These are phyloP conservation scores for Aspergillus fructus DNA, from an alignment of 2,329 filamentous ascomycete species.

Conservation along the genomic window DNA sequence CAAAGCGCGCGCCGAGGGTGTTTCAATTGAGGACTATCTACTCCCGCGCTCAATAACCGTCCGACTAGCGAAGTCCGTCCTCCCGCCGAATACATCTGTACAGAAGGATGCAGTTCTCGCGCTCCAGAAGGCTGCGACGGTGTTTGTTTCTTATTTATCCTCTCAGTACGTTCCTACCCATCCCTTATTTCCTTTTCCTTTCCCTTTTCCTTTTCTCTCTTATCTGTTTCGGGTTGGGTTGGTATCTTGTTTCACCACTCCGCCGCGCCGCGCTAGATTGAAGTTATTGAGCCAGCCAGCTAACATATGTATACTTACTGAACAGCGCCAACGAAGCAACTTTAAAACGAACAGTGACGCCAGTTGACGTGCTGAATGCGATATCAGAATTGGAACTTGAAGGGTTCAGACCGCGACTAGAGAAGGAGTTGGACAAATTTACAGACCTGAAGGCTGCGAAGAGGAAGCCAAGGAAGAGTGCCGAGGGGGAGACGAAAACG, in stretches of 20 bases:
- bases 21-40: slow-evolving; percentile 56
- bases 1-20: slow-evolving; percentile 39
- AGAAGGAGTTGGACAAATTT: slow-evolving; percentile 56
- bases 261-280: neutral
- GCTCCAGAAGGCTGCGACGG: slow-evolving; percentile 64
- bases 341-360: slow-evolving; percentile 61
- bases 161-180: slow-evolving; percentile 49
- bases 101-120: slow-evolving; percentile 65
- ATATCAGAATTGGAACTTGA: slow-evolving; percentile 62
- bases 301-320: neutral
- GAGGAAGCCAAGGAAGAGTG: slow-evolving; percentile 47
- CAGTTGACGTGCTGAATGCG: slow-evolving; percentile 60
- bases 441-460: slow-evolving; percentile 46
- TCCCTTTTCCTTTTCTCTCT: too few relatives aligned
- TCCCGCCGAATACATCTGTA: slow-evolving; percentile 64
- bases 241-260: neutral
- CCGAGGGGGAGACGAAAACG: slow-evolving; percentile 21
- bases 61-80: slow-evolving; percentile 61
- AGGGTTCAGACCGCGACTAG: slow-evolving; percentile 57
- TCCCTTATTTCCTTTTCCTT: neutral
- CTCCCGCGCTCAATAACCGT: slow-evolving; percentile 63
- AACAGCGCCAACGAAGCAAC: slow-evolving; percentile 61
- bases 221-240: too few relatives aligned
- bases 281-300: neutral
- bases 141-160: slow-evolving; percentile 65